Base-by-base conservation (phyloP, 768 basidiomycete genomes). In the Leccinum aurantiacum region DNA sequence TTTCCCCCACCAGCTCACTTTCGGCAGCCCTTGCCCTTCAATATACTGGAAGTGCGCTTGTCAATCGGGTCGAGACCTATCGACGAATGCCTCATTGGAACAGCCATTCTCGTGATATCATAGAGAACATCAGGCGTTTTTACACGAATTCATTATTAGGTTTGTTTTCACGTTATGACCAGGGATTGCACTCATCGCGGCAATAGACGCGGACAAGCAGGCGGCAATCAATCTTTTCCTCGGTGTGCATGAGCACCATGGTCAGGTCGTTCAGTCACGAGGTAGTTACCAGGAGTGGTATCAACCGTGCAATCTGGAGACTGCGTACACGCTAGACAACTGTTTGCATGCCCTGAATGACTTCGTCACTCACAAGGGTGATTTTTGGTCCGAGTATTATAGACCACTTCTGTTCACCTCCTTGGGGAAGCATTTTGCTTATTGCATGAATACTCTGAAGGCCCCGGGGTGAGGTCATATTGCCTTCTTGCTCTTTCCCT, bases 141-240 rank as follows among this genome's bases (percentile, higher is more conserved):
- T 98, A 98, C 71, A 89, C 94, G 9, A 99, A 99, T 68, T 93
- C 92, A 7, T 78, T 98, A 49, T 82, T 96, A 3, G 93, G 93
- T 93, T 47, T 58, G 60, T 41, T 52, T 41, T 13, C 9, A 15
- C 8, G 15, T 54, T 51, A 8, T 15, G 33, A 19, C 27, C 29
- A 1, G 17, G 5, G 51, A 9, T 17, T 19, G 15, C 31, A 31
- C 57, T 67, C 22, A 69, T 6, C 8, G 27, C 27, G 13, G 13
- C 25, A 46, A 33, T 61, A 93, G 96, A 99, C 69, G 93, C 92
- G 6, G 97, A 98, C 76, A 98, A 98, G 73, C 97, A 99, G 75
- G 82, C 90, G 9, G 95, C 96, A 6, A 99, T 98, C 71, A 95
- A 99, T 74, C 82, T 98, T n/a, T 98, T 98, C 74, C 85, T 98